Percentiles rank a stretch among this genome's conserved stretches.
Conservation (phyloP, 148 eudicot genomes). For the Chenopodium formosanum region DNA sequence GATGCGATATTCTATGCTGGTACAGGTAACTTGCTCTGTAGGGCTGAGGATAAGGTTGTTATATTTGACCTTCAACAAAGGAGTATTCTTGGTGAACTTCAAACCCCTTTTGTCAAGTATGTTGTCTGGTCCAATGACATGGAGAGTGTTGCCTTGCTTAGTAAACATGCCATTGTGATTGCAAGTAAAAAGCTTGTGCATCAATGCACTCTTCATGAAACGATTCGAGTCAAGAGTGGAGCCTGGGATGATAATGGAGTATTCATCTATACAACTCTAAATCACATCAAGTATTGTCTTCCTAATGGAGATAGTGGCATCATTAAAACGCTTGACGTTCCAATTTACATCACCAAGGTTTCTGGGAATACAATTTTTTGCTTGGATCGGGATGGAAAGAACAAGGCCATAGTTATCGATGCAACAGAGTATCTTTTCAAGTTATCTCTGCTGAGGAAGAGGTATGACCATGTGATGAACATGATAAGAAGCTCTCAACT, state of each 20-base stretch:
- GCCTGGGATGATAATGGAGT: constrained; percentile 93
- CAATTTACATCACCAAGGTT: constrained; percentile 71
- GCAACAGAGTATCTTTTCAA: constrained; percentile 79
- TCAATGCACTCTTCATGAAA: constrained; percentile 82
- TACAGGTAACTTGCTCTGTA: constrained; percentile 74
- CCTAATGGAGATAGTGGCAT: constrained; percentile 94
- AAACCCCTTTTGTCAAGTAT: constrained; percentile 75
- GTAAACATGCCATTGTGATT: constrained; percentile 74
- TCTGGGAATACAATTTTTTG: constrained; percentile 65
- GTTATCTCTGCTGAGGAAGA: constrained; percentile 62
- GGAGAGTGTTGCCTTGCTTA: constrained; percentile 85
- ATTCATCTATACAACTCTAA: constrained; percentile 72
- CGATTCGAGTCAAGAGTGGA: constrained; percentile 85
- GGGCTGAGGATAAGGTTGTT: constrained; percentile 74
- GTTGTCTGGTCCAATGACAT: constrained; percentile 84
- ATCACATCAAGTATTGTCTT: constrained; percentile 85
- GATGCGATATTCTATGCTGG: constrained; percentile 88
- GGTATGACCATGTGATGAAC: constrained; percentile 74
- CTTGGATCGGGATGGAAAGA: constrained; percentile 84
- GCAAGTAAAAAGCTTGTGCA: constrained; percentile 73
- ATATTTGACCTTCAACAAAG: constrained; percentile 87
- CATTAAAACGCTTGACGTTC: constrained; percentile 71
- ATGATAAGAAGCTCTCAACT: constrained; percentile 81
- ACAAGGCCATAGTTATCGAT: constrained; percentile 55
- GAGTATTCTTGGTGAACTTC: constrained; percentile 71